Conservation (phyloP, 139 green algal species). For the Volvox reticuliferus region DNA sequence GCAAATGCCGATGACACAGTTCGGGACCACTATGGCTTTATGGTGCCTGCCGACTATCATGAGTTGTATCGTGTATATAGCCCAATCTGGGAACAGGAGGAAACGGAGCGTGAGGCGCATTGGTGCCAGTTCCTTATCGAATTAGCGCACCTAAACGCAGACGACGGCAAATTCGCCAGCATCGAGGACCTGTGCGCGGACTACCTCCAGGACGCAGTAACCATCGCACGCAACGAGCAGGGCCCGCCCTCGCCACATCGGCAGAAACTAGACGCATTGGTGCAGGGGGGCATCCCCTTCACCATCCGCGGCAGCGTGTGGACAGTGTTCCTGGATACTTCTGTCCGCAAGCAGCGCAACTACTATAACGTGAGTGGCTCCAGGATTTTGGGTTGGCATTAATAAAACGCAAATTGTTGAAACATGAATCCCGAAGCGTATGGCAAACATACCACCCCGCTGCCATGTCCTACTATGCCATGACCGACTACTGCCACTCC, state of each 20-base stretch:
- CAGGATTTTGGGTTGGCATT: background rate
- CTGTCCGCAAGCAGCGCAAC: constrained; percentile 47
- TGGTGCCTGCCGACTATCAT: constrained; percentile 57
- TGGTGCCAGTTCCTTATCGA: constrained; percentile 58
- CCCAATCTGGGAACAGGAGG: constrained; percentile 70
- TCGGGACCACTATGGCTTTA: constrained; percentile 40
- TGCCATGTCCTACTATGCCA: too few relatives aligned
- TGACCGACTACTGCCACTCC: too few relatives aligned
- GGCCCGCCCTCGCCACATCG: background rate
- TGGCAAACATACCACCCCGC: background rate
- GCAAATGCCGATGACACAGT: background rate
- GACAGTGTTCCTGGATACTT: constrained; percentile 70
- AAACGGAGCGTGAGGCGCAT: constrained; percentile 64
- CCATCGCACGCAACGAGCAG: background rate
- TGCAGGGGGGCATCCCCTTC: constrained; percentile 22
- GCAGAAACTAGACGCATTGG: constrained; percentile 7
- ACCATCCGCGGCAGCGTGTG: constrained; percentile 67
- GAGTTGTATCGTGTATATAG: constrained; percentile 60
- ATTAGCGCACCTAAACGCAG: background rate
- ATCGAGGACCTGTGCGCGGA: constrained; percentile 9
- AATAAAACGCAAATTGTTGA: background rate
- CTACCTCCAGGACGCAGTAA: background rate
- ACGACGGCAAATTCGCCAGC: background rate
- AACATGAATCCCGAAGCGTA: background rate
- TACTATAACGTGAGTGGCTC: constrained; percentile 60